Evolutionary conservation across 192 early-diverging fungal genomes (phyloP), one percentile per base, ranked within the genome.

Genomic region (Thamnidium elegans): DNA sequence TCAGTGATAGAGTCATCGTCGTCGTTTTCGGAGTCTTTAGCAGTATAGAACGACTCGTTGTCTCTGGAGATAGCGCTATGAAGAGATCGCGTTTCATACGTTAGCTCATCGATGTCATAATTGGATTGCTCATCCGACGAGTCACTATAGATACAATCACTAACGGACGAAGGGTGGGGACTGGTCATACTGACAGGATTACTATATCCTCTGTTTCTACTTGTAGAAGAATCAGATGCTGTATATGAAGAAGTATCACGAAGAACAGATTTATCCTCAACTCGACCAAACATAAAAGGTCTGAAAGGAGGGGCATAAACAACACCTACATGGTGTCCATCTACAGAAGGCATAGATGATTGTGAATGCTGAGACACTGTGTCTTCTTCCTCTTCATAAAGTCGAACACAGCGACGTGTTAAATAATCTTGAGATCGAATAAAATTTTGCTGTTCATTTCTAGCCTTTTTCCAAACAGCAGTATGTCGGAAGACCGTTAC

Each of bases 371-470:
- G 62, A 44, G 50, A 23, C 3, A 30, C 46, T 51, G 67, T 58
- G 20, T 75, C 77, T 30, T 69, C 77, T 43, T 67, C 55, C 17
- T 64, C 73, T 26, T 26, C 36, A 62, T 85, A 86, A 53, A 89
- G 63, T 67, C 85, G 83, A 5, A 71, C 71, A 64, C 85, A 86
- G 3, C 90, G 73, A 8, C 77, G 46, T 3, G 87, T 89, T 8
- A 82, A 59, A n/a, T 75, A 52, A 65, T 91, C 90, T 54, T 92
- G 84, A 14, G 69, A 70, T 21, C 67, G 68, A 50, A 92, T 74
- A 75, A 82, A 89, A 6, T 70, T 69, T 48, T 86, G 79, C 62
- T 90, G 89, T 8, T 71, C 73, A n/a, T 67, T 62, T 26, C 82
- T 68, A 42, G 54, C 26, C 15, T 76, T 68, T 47, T 71, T 70